A percentile compares a stretch with the other conserved stretches of the same genome.
These are phyloP conservation scores for Pythium rishiriense DNA, from an alignment of 352 stramenopile species.

Conservation along the genomic window DNA sequence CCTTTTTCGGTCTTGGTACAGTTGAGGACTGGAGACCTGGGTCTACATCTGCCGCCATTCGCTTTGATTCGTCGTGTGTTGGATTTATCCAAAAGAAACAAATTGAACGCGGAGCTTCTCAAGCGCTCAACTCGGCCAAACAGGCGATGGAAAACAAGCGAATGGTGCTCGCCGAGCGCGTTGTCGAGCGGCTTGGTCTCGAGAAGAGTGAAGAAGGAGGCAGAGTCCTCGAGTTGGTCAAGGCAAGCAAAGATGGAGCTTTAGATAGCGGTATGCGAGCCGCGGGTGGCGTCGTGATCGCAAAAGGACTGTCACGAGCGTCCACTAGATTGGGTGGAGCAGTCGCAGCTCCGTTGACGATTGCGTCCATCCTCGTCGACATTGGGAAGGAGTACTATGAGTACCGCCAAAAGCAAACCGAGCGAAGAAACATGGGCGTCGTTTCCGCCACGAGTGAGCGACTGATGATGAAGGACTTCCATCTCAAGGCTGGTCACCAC, in stretches of 20 bases:
- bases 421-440: constrained; percentile 63
- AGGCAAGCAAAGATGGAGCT: constrained; percentile 67
- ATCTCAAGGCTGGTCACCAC: constrained; percentile 79
- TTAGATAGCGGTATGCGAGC: constrained; percentile 84
- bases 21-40: constrained; percentile 50
- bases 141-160: constrained; percentile 57
- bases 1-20: constrained; percentile 64
- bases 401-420: constrained; percentile 75
- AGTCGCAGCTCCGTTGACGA: constrained; percentile 71
- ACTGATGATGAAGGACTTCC: constrained; percentile 83
- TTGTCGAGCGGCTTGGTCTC: constrained; percentile 58
- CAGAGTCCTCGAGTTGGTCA: constrained; percentile 53
- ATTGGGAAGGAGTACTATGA: constrained; percentile 87
- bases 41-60: constrained; percentile 43
- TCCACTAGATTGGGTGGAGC: constrained; percentile 55
- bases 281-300: constrained; percentile 69
- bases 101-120: constrained; percentile 53
- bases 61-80: constrained; percentile 28
- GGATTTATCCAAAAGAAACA: constrained; percentile 70
- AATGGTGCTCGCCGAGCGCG: constrained; percentile 52
- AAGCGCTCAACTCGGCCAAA: constrained; percentile 43
- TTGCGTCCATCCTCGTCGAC: constrained; percentile 86
- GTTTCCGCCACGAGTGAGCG: constrained; percentile 74
- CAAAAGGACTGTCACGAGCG: constrained; percentile 62
- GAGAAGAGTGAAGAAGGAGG: constrained; percentile 33